Evolutionary conservation across 352 stramenopile species (phyloP).

Genomic region (Pythium periplocum): DNA sequence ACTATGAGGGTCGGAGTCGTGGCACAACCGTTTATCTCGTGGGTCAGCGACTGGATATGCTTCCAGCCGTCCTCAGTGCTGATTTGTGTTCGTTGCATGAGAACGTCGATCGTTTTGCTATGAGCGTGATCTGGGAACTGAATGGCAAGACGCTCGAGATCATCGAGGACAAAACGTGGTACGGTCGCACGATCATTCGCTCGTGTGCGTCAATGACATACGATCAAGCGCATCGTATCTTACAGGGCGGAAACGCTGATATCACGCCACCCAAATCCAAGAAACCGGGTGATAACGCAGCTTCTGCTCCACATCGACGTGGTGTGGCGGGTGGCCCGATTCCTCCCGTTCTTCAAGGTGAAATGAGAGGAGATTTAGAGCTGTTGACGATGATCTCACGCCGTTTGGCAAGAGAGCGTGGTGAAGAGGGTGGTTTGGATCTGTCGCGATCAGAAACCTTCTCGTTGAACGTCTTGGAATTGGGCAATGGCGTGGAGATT

Average conservation of each 20-base stretch:
- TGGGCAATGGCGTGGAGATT: constrained; percentile 78
- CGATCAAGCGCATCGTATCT: constrained; percentile 71
- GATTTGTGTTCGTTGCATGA: constrained; percentile 92
- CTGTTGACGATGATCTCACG: constrained; percentile 66
- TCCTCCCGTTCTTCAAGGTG: constrained; percentile 37
- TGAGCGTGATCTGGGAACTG: constrained; percentile 91
- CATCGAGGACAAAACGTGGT: constrained; percentile 58
- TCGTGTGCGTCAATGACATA: constrained; percentile 90
- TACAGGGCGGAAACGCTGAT: constrained; percentile 62
- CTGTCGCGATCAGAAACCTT: constrained; percentile 86
- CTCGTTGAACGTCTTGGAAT: constrained; percentile 63
- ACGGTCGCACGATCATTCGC: constrained; percentile 95
- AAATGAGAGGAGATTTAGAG: constrained; percentile 47
- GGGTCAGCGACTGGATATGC: constrained; percentile 91
- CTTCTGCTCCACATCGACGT: constrained; percentile 7
- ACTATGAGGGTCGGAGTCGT: constrained; percentile 90
- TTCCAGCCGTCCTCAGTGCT: constrained; percentile 83
- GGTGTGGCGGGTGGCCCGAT: constrained; percentile 73
- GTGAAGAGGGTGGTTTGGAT: constrained; percentile 66
- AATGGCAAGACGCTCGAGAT: constrained; percentile 62
- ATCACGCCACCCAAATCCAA: constrained; percentile 6
- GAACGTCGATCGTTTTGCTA: constrained; percentile 81
- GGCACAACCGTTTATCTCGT: constrained; percentile 98
- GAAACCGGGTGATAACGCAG: background rate
- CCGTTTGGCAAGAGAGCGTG: constrained; percentile 45